Base-by-base conservation (phyloP, 2,329 filamentous ascomycete genomes). In the Mycosphaerella sp. region DNA sequence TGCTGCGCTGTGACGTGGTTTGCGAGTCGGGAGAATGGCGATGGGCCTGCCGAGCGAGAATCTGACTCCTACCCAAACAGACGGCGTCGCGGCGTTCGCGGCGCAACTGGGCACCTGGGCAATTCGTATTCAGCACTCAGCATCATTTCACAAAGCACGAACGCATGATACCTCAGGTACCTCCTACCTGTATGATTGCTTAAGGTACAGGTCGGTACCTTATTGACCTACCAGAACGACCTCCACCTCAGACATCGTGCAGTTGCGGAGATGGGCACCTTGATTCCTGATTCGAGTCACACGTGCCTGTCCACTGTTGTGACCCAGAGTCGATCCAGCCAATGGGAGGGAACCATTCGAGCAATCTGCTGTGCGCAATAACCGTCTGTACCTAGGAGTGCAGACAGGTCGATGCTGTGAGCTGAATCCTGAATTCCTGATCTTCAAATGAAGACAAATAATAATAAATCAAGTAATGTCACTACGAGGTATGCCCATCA, bases 221-320 rank as follows among this genome's bases (percentile, higher is more conserved):
- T 29, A 6, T 6, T 29, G 26, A 29, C 29, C 6, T 29, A 21
- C 17, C 48, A 43, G 7, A 34, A 44, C 39, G 39, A 43, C 29
- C 14, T 41, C 48, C 43, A 45, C 21, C 3, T 4, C 21, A 21
- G 48, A 9, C 32, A 26, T 29, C 29, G 44, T 38, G 6, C 32
- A 32, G 41, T 45, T 41, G 48, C 39, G 32, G 39, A 45, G 48
- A 14, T 42, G 41, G 17, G 26, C 4, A 6, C 5, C 26, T 21
- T 23, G 41, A 51, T 51, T 40, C 48, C 21, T 40, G 32, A 40
- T 41, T 51, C 38, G 41, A 40, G 43, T 39, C 48, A 45, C 32
- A 11, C 32, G 32, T 34, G 32, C 32, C 32, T 34, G 32, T 34
- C 14, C 14, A 17, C 14, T 17, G 14, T 17, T 17, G 14, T 17